These are phyloP conservation scores for Pelargonium cotyledonis DNA, from an alignment of 441 rosid genomes.

Conservation along the genomic window DNA sequence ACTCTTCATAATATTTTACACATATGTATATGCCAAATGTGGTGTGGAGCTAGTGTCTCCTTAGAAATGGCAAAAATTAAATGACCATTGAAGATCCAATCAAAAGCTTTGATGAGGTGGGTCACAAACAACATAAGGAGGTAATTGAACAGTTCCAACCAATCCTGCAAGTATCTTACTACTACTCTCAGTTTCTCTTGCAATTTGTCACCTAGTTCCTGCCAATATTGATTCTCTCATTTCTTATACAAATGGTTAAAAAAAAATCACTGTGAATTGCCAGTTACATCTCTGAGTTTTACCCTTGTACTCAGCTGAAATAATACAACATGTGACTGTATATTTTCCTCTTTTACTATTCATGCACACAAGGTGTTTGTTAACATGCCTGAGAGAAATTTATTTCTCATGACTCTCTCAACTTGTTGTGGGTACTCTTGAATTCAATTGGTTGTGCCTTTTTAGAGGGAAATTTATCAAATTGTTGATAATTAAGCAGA, in stretches of 20 bases:
- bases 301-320: not conserved
- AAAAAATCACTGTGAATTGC: not conserved
- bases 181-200: not conserved
- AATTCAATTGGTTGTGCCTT: not conserved
- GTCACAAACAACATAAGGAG: too few species aligned
- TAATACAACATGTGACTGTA: not conserved
- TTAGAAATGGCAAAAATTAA: not conserved
- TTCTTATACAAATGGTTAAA: conserved; percentile 5
- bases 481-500: not conserved
- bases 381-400: not conserved
- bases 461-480: not conserved
- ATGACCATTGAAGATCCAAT: not conserved
- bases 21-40: not conserved
- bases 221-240: not conserved
- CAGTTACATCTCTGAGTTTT: not conserved
- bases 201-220: too few species aligned
- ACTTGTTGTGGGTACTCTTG: not conserved
- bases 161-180: conserved; percentile 4
- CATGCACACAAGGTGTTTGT: not conserved
- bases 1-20: too few species aligned
- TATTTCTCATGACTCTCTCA: not conserved
- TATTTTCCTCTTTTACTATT: not conserved
- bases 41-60: not conserved
- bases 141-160: not conserved
- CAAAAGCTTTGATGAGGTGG: not conserved